Conservation (phyloP, 2,329 filamentous ascomycete genomes). For the Decorospora gaudefroyi region DNA sequence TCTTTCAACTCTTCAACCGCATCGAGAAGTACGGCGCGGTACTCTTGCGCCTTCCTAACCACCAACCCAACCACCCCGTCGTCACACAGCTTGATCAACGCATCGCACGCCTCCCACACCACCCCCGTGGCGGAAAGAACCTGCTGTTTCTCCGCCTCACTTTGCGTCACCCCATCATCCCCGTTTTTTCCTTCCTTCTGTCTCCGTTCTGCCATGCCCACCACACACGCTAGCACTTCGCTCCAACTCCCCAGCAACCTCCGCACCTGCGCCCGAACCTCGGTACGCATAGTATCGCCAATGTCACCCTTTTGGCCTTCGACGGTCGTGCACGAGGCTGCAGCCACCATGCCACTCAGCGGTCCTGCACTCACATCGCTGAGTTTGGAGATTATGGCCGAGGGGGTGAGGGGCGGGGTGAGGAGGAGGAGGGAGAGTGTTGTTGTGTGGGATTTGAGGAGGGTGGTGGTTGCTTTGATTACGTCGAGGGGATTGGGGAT, state of each 20-base stretch:
- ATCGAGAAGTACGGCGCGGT: slow-evolving; percentile 76
- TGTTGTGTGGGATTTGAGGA: slow-evolving; percentile 81
- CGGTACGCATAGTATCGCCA: slow-evolving; percentile 60
- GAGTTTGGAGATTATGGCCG: slow-evolving; percentile 72
- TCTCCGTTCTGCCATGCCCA: slow-evolving; percentile 60
- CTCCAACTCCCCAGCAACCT: slow-evolving; percentile 66
- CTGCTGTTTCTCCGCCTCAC: slow-evolving; percentile 47
- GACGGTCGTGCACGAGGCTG: slow-evolving; percentile 40
- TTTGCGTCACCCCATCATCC: slow-evolving; percentile 28
- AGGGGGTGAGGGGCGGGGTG: slow-evolving; percentile 82
- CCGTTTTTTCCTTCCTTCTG: slow-evolving; percentile 31
- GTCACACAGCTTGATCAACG: slow-evolving; percentile 65
- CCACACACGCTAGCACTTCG: slow-evolving; percentile 64
- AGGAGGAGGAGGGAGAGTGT: slow-evolving; percentile 86
- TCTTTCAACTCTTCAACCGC: slow-evolving; percentile 84
- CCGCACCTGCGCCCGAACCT: slow-evolving; percentile 64
- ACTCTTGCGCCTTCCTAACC: slow-evolving; percentile 72
- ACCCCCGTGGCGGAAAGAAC: slow-evolving; percentile 70
- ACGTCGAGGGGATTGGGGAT: slow-evolving; percentile 62
- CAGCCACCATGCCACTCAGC: slow-evolving; percentile 73
- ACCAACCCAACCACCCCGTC: slow-evolving; percentile 73
- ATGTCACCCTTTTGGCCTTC: slow-evolving; percentile 26
- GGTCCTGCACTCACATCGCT: slow-evolving; percentile 71
- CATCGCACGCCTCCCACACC: slow-evolving; percentile 83
- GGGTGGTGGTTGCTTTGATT: slow-evolving; percentile 70